Base-by-base conservation (phyloP, 2,329 filamentous ascomycete species). In the Trichoderma atrobrunneum region DNA sequence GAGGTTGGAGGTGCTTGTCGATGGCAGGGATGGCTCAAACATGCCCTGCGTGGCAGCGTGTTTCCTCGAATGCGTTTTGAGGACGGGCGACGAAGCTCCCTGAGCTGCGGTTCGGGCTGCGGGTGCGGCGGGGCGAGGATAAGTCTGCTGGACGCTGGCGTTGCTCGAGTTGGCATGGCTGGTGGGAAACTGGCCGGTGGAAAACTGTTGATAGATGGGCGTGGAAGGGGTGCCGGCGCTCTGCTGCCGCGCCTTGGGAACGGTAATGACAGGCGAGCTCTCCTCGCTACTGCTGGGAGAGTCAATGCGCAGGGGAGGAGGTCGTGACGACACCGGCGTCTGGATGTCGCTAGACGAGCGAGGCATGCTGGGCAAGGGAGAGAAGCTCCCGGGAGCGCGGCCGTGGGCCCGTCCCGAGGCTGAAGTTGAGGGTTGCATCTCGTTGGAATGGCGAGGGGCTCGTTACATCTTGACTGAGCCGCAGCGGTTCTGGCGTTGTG, bases 1-100 rank as follows among this genome's bases (percentile, higher is more conserved):
- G 69, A 87, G 82, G 78, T 87, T 90, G 74, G 88, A 88, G 3
- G 81, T 83, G 76, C 82, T 86, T 60, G 87, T 88, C 3, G 89
- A 90, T 26, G 92, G 91, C 62, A 95, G 84, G 26, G 87, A 90
- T 56, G 92, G 89, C 79, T 95, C 92, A 78, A 95, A 95, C 77
- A 91, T 88, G 77, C 93, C 93, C 79, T 93, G 92, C 10, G 89
- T 92, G 76, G 91, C 89, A 73, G 93, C 93, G 77, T 92, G 88
- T 75, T 90, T 91, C 81, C 91, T 81, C 79, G 88, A 81, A 85
- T 92, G 83, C 28, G 78, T 79, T 73, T 82, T 84, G 66, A 77
- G 79, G 70, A 75, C 74, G 64, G 78, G 81, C 71, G 78, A 77
- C 26, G 77, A 73, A 39, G 78, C 73, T 69, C 78, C 76, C 74